Evolutionary conservation across 257 asterid genomes (phyloP), one percentile per base, ranked within the genome.

Genomic region (Penstemon davidsonii): DNA sequence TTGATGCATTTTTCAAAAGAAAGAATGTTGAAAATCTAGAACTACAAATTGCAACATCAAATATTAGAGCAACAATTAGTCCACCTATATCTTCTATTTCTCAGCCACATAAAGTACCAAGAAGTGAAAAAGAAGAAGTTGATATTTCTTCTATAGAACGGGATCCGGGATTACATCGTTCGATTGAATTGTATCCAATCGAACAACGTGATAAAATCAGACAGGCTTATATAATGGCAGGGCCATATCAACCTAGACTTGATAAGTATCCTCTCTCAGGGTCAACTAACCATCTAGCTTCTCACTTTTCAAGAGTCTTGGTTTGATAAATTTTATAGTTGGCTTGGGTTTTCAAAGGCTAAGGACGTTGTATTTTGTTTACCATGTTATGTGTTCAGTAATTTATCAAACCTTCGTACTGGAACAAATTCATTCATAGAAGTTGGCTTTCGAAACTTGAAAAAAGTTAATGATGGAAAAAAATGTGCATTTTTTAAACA

Each of bases 381-480:
- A 12, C 11, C 52, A 5, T 8, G 11, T 47, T 47, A 47, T 47
- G 11, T 47, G 3, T 47, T 5, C 11, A 5, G 18, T 15, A 15
- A 47, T 47, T 3, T 5, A 3, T 8, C 3, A 5, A 47, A 8
- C 8, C 7, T 5, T 47, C 52, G 52, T 47, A 3, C 7, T 47
- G 8, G 52, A 47, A 5, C 57, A 54, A 54, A 7, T 54, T 18
- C 60, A 12, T 54, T 54, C 18, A n/a, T 33, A 12, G 18, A 12
- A 12, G 60, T 10, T 8, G 60, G 60, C 5, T 54, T 54, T 54
- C 8, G 33, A 12, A 54, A n/a, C 18, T 54, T 7, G 18, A 54
- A 54, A 36, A 54, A 54, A 54, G 60, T 54, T 33, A 54, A 6
- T 12, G 33, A 54, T n/a, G 60, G 60, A 12, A 54, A 54, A n/a